These are phyloP conservation scores for Mycena sanguinolenta DNA, from an alignment of 768 basidiomycete genomes.

Conservation along the genomic window DNA sequence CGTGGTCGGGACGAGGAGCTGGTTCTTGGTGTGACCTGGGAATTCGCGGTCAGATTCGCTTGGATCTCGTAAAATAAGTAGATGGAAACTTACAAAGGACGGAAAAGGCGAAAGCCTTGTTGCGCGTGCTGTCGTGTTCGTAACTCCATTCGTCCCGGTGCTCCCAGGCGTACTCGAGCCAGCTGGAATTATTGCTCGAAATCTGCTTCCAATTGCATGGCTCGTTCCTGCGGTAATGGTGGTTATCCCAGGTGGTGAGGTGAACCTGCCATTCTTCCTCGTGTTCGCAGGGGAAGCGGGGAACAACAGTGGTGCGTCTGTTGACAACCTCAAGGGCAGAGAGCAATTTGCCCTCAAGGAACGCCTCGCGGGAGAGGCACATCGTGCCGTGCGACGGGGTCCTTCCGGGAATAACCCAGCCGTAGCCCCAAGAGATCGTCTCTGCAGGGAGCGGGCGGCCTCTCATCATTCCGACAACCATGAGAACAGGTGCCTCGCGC, in stretches of 20 bases:
- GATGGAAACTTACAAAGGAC: slow-evolving; percentile 17
- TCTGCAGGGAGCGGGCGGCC: not conserved
- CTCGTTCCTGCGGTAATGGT: slow-evolving; percentile 13
- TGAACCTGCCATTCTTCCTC: slow-evolving; percentile 23
- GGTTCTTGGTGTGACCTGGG: slow-evolving; percentile 32
- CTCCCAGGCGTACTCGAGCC: slow-evolving; percentile 27
- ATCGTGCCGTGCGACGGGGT: too few species aligned
- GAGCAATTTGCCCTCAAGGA: slow-evolving; percentile 15
- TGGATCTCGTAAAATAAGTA: too few species aligned
- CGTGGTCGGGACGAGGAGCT: slow-evolving; percentile 25
- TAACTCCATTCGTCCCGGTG: slow-evolving; percentile 28
- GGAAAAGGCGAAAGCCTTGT: slow-evolving; percentile 7
- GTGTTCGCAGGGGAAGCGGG: slow-evolving; percentile 11
- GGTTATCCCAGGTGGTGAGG: too few species aligned
- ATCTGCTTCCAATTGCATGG: slow-evolving; percentile 15
- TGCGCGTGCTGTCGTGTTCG: too few species aligned
- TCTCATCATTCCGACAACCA: slow-evolving; percentile 15
- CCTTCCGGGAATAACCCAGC: too few species aligned
- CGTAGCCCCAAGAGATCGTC: slow-evolving; percentile 10
- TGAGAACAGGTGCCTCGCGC: too few species aligned
- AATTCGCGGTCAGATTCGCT: not conserved
- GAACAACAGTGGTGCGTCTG: slow-evolving; percentile 19
- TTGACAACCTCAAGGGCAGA: slow-evolving; percentile 9
- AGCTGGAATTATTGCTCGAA: not conserved
- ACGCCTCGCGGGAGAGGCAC: too few species aligned